Base-by-base conservation (phyloP, 768 basidiomycete genomes). In the Leccinum disarticulatum region DNA sequence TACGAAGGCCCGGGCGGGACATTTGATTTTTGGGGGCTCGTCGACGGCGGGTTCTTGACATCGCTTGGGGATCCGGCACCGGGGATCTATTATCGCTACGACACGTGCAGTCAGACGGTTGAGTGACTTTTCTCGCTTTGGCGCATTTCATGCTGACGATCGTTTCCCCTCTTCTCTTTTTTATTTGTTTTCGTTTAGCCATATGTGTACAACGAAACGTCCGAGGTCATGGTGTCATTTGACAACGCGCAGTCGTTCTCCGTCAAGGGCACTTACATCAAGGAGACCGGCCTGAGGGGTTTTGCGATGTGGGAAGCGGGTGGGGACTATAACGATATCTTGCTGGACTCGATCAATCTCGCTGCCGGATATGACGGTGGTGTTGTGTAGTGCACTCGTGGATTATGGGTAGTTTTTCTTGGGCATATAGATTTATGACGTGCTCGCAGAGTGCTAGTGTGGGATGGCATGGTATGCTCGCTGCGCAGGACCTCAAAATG, bases 291-390 rank as follows among this genome's bases (percentile, higher is more conserved):
- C 6, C 71, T 90, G 27, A 76, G 76, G 55, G 88, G 88, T 6
- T 90, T 89, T 69, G 76, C 84, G 3, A 81, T 87, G 73, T 88
- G 87, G 87, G 86, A 90, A 69, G 80, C 85, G 43, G 86, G 82
- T 31, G 85, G 84, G 10, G 88, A 89, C 71, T 80, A 74, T 54
- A 70, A 84, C 43, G 80, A 89, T 68, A 77, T 81, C 17, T 74
- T 91, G 47, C 74, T 89, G 4, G 77, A 87, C 70, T 76, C 87
- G 4, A 86, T 90, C 49, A 61, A 38, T 47, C 27, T 13, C 35
- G 15, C 53, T 6, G 38, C 52, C 11, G 55, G 51, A 27, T 47
- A 52, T 25, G 49, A 50, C 7, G 8, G 19, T 51, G 17, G 3
- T 41, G 7, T 6, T 33, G 5, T 33, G 4, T 43, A n/a, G n/a